Evolutionary conservation across 306 rosid species (phyloP), one percentile per base, ranked within the genome.

Genomic region (Trifolium repens): DNA sequence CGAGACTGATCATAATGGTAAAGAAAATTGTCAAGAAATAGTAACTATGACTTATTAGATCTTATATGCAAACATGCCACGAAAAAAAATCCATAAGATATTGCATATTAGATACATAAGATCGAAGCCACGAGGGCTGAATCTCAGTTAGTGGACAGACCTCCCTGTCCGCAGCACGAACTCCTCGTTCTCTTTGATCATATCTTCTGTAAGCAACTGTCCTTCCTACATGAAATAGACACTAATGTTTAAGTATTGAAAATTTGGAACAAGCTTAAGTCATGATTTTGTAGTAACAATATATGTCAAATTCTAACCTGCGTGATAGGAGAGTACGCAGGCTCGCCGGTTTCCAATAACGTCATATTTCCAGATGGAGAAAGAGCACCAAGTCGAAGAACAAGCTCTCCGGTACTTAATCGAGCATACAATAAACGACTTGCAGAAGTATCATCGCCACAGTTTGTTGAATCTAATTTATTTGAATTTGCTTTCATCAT

Each of bases 161-260:
- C 99, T 96, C 78, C 98, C 96, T 22, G 99, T 96, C 76, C 90
- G 98, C 81, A 96, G 90, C 82, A 96, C 91, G 75, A 92, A 90
- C 84, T 96, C 99, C 90, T 92, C 98, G 1, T 89, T 90, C 88
- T 90, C 99, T 84, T 89, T 92, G 74, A 96, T 89, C 71, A 89
- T 82, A 71, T 92, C 99, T 87, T 96, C 97, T 10, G 99, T 92
- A 64, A 92, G 96, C 87, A 96, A 82, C 59, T 93, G 97, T 59
- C 82, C 97, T 83, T 92, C 98, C 99, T 96, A 78, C 72, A 89
- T 37, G 69, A 62, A 80, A 73, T 61, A 67, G 43, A 65, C 75
- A 74, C 9, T 79, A 46, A 72, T 66, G 77, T 82, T 80, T 39
- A 39, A 75, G 24, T 57, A 81, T 15, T 40, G 81, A 1, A 26